Conservation (phyloP, 345 rosid genomes). For the Cochlearia excelsa region DNA sequence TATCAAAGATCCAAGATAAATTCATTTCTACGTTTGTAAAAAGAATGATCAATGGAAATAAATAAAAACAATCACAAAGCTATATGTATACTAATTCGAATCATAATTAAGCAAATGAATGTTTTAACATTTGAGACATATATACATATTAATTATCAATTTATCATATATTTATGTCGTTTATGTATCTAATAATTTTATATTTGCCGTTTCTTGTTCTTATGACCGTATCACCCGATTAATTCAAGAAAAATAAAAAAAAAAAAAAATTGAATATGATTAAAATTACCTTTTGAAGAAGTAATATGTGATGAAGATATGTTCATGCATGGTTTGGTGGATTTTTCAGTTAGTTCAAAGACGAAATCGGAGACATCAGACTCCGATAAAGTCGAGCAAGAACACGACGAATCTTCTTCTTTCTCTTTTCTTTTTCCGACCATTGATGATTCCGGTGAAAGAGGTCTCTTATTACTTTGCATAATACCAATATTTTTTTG, state of each 20-base stretch:
- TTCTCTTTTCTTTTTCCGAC: slow-evolving; percentile 20
- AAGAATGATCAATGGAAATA: too few species aligned
- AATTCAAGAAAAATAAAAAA: not conserved
- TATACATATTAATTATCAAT: too few species aligned
- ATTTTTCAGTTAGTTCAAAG: slow-evolving; percentile 31
- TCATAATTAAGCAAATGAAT: too few species aligned
- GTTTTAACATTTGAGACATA: too few species aligned
- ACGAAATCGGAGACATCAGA: slow-evolving; percentile 38
- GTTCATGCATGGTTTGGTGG: slow-evolving; percentile 2
- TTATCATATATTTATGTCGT: too few species aligned
- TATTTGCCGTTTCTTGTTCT: too few species aligned
- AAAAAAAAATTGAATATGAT: not conserved
- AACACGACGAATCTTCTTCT: slow-evolving; percentile 14
- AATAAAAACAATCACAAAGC: too few species aligned
- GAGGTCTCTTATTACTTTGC: slow-evolving; percentile 35
- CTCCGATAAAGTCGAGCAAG: slow-evolving; percentile 31
- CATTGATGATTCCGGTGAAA: slow-evolving; percentile 34
- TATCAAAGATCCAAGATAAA: too few species aligned
- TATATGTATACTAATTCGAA: too few species aligned
- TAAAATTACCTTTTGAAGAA: slow-evolving; percentile 16
- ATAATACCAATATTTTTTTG: slow-evolving; percentile 1
- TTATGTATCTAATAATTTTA: too few species aligned
- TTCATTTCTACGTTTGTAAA: too few species aligned
- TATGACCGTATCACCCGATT: too few species aligned
- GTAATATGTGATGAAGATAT: slow-evolving; percentile 17